Conservation (phyloP, 768 basidiomycete species). For the Rhizopogon vinicolor region DNA sequence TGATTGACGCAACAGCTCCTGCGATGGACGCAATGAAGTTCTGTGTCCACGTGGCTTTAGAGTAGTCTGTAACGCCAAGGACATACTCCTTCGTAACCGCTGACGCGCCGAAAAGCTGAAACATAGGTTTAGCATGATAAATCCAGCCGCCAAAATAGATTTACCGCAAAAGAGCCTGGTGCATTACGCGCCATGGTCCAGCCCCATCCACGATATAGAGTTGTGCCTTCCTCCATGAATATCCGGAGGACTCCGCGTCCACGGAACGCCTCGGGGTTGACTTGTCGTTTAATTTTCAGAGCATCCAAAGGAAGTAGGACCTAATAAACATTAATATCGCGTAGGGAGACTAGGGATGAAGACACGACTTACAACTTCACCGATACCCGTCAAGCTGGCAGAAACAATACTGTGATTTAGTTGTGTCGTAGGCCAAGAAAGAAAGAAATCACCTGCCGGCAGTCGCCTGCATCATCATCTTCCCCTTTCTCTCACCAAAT, state of each 20-base stretch:
- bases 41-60: slow-evolving; percentile 92
- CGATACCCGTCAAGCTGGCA: slow-evolving; percentile 68
- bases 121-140: neutral
- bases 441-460: slow-evolving; percentile 70
- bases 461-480: slow-evolving; percentile 91
- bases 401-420: neutral
- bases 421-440: neutral
- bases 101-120: slow-evolving; percentile 95
- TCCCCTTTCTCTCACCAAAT: slow-evolving; percentile 94
- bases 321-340: slow-evolving; percentile 27
- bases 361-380: slow-evolving; percentile 76
- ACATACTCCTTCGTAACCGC: slow-evolving; percentile 92
- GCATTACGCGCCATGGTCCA: slow-evolving; percentile 99
- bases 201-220: slow-evolving; percentile 96
- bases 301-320: slow-evolving; percentile 94
- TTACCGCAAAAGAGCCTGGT: slow-evolving; percentile 89
- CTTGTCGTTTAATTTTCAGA: slow-evolving; percentile 98
- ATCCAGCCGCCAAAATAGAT: slow-evolving; percentile 22
- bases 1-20: slow-evolving; percentile 93
- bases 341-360: neutral
- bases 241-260: slow-evolving; percentile 89
- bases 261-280: slow-evolving; percentile 97
- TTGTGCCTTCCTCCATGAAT: slow-evolving; percentile 85
- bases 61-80: slow-evolving; percentile 86
- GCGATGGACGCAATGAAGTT: slow-evolving; percentile 96